Base-by-base conservation (phyloP, 108 stramenopile genomes). In the Stephanodiscus triporus region DNA sequence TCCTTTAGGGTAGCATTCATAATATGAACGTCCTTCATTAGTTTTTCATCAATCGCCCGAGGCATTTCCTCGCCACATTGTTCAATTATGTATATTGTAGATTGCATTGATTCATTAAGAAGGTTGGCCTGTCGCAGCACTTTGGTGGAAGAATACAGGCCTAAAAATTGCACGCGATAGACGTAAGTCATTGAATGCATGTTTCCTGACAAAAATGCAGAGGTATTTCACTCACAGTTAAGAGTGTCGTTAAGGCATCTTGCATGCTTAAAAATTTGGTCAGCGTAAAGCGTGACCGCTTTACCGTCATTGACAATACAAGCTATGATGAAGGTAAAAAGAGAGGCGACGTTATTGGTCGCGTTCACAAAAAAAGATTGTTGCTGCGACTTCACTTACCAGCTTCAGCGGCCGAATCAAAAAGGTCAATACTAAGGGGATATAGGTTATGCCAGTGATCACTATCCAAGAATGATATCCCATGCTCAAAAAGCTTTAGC, bases 381-480 rank as follows among this genome's bases (percentile, higher is more conserved):
- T 63, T 30, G 29, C 63, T 1, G 13, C 2, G 16, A 47, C n/a
- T 29, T 73, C 42, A 32, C 57, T 68, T 32, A 73, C 64, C 72
- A 14, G 72, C 66, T 10, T 66, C 63, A 6, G 72, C 72, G 17
- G 65, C 64, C 4, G 72, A 50, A 58, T 66, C 63, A 19, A 23
- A 68, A 37, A 77, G 56, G 23, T 77, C 65, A 56, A 77, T 13
- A 23, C 65, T 73, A 19, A 73, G 54, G 7, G 9, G 1, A 32
- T 77, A 77, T 14, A 66, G 65, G 0, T 27, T 27, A n/a, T 30
- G n/a, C 76, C 76, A 77, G 64, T 67, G 34, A 36, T 68, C 64
- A 26, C 22, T 32, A 24, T 20, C 48, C 56, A 77, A 40, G 54
- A 73, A 74, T 2, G 64, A 66, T 51, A 77, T 72, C 22, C 76